Evolutionary conservation across 2,329 filamentous ascomycete genomes (phyloP), one percentile per base, ranked within the genome.

Genomic region (Cladobotryum mycophilum): DNA sequence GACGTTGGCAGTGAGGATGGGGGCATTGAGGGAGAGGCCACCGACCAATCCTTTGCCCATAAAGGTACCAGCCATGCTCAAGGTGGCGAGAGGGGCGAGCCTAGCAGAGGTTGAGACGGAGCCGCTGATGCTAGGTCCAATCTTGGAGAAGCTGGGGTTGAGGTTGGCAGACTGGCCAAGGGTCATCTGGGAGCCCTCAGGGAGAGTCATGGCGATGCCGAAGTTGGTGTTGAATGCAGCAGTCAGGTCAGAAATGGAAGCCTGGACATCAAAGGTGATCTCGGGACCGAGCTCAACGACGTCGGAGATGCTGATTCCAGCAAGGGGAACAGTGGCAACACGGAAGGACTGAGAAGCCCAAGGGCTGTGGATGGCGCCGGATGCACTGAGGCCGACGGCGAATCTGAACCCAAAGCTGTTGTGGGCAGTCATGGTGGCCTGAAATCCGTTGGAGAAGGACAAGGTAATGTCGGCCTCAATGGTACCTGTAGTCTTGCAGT

Each of bases 221-320:
- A 51, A 37, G 7, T 34, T 25, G 38, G 48, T 40, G 13, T 43
- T 38, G 13, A 49, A 42, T 5, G 42, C 15, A 8, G 37, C 51
- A 34, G 20, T 42, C 33, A 53, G 15, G 20, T 22, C 34, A 12
- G 51, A 51, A 18, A 53, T 38, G 38, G 12, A 17, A 15, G 51
- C 51, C 6, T 47, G 35, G 37, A 43, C 48, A 12, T 37, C 44
- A 13, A 53, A 18, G 43, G 14, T 47, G 22, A 53, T 41, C 25
- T 53, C 20, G n/a, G 51, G 51, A 2, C 47, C 48, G 11, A 53
- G 40, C 34, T 50, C 44, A 43, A 47, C 48, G n/a, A 53, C 40
- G 22, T 36, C 44, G 7, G 42, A 42, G 14, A 53, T 46, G 38
- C 40, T 40, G 44, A 53, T 47, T 20, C 47, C 47, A 7, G 42